A percentile compares a stretch with the other conserved stretches of the same genome.
Evolutionary conservation across 208 protist genomes (phyloP).

Genomic region (Blechomonas ayalai): DNA sequence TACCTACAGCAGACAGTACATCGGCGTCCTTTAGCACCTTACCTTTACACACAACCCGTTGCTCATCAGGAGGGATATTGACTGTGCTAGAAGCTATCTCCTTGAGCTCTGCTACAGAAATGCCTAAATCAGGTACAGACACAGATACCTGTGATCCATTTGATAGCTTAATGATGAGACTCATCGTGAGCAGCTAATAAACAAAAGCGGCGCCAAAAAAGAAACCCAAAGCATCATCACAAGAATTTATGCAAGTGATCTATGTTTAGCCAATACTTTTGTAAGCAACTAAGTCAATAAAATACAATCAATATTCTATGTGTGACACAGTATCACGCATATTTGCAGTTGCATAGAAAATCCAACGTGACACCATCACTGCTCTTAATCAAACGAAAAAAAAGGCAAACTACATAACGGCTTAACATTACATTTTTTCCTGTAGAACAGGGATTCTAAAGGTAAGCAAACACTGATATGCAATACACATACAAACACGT

Average conservation of each 20-base stretch:
- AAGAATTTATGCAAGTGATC: neutral
- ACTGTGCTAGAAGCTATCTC: conserved; percentile 27
- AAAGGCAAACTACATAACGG: neutral
- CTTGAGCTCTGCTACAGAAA: conserved; percentile 70
- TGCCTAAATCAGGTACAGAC: conserved; percentile 62
- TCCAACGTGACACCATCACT: neutral
- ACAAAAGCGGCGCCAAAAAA: conserved; percentile 25
- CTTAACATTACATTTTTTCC: conserved; percentile 1
- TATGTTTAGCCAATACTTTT: conserved; percentile 3
- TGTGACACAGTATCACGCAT: neutral
- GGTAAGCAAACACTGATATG: conserved; percentile 8
- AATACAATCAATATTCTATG: conserved; percentile 5
- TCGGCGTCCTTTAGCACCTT: conserved; percentile 84
- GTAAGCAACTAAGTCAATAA: too few relatives aligned
- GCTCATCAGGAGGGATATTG: conserved; percentile 71
- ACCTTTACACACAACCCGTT: conserved; percentile 73
- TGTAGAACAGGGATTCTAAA: conserved; percentile 3
- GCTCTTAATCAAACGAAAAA: neutral
- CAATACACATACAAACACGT: conserved; percentile 11
- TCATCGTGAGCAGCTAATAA: conserved; percentile 26
- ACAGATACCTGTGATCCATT: conserved; percentile 66
- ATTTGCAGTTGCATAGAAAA: conserved; percentile 1
- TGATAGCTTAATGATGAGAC: conserved; percentile 71
- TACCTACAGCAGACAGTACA: conserved; percentile 58
- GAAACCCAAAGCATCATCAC: conserved; percentile 4